Evolutionary conservation across 768 basidiomycete species (phyloP).

Genomic region (Lactarius pseudohatsudake): DNA sequence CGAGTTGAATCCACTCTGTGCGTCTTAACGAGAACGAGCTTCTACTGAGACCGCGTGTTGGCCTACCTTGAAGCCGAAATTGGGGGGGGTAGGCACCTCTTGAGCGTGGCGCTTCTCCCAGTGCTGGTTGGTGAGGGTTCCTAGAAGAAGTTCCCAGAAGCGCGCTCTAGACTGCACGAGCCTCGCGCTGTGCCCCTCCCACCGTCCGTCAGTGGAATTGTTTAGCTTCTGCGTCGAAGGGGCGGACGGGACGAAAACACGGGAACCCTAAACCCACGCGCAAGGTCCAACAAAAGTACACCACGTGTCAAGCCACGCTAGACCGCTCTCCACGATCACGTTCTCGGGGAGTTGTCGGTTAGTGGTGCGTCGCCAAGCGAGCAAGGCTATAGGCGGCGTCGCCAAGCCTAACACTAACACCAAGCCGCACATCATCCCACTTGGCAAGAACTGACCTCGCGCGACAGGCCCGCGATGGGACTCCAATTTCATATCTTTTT

Average conservation of each 20-base stretch:
- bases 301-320: constrained; percentile 27
- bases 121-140: constrained; percentile 16
- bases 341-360: neutral
- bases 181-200: constrained; percentile 28
- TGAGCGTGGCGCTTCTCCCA: constrained; percentile 25
- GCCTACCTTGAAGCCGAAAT: constrained; percentile 31
- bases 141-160: constrained; percentile 22
- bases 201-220: neutral
- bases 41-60: neutral
- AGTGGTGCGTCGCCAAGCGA: neutral
- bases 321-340: constrained; percentile 7
- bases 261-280: constrained; percentile 26
- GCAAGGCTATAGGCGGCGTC: neutral
- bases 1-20: constrained; percentile 15
- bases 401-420: neutral
- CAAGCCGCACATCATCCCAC: neutral
- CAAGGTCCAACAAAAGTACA: constrained; percentile 28
- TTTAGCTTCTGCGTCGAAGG: neutral
- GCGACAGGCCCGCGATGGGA: neutral
- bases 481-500: neutral
- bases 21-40: neutral
- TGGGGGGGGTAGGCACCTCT: constrained; percentile 28
- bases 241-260: constrained; percentile 10
- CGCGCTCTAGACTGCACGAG: constrained; percentile 15
- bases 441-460: neutral